Percentiles rank a stretch among this genome's conserved stretches.
Conservation (phyloP, 441 rosid species). For the Gossypium aridum region DNA sequence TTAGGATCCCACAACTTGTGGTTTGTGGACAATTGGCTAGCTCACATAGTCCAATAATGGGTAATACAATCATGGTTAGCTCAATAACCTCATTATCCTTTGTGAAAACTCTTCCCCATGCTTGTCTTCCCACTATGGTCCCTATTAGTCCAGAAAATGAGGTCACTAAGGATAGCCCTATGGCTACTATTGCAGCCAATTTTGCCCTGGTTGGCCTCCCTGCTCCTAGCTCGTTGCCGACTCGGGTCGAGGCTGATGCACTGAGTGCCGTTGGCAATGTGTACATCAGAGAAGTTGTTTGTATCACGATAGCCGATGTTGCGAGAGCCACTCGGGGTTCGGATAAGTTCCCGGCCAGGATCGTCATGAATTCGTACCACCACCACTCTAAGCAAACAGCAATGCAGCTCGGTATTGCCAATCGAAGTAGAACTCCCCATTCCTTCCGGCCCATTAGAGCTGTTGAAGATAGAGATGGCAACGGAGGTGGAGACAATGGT, state of each 20-base stretch:
- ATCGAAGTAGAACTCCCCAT: conserved; percentile 51
- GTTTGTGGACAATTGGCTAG: conserved; percentile 93
- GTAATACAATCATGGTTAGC: conserved; percentile 53
- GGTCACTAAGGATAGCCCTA: conserved; percentile 39
- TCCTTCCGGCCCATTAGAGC: conserved; percentile 20
- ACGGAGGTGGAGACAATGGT: conserved; percentile 1
- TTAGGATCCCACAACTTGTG: conserved; percentile 75
- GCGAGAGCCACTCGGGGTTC: conserved; percentile 56
- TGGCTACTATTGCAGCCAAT: conserved; percentile 39
- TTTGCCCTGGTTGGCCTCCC: conserved; percentile 54
- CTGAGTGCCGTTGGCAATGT: conserved; percentile 71
- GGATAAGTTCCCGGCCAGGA: conserved; percentile 60
- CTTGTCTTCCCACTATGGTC: conserved; percentile 55
- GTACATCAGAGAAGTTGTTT: conserved; percentile 79
- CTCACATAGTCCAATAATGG: conserved; percentile 81
- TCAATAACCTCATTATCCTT: conserved; percentile 45
- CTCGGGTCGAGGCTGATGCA: conserved; percentile 70
- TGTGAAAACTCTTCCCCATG: conserved; percentile 69
- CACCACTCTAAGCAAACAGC: conserved; percentile 94
- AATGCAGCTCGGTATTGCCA: conserved; percentile 72
- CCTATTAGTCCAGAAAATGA: conserved; percentile 51
- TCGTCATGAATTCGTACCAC: conserved; percentile 97
- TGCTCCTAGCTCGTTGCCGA: conserved; percentile 84
- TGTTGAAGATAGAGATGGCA: neutral
- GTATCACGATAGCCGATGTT: conserved; percentile 70